Conservation (phyloP, 140 eudicot species). For the Cichorium intybus region DNA sequence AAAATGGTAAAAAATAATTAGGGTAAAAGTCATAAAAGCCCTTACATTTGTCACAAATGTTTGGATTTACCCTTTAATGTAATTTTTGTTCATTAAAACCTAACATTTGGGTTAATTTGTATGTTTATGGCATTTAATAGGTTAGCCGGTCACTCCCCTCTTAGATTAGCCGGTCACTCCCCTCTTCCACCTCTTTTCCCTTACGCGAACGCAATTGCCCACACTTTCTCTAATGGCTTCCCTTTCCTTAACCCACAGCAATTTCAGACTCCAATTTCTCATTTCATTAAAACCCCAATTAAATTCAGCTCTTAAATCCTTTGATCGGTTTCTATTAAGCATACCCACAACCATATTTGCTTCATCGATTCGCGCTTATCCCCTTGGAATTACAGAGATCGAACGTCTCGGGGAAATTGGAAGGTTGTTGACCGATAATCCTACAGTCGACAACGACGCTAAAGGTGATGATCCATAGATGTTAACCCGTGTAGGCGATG, state of each 20-base stretch:
- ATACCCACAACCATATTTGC: constrained; percentile 21
- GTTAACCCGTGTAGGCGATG: constrained; percentile 61
- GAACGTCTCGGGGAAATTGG: constrained; percentile 48
- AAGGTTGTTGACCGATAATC: constrained; percentile 46
- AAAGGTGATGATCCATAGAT: constrained; percentile 25
- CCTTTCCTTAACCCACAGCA: constrained; percentile 22
- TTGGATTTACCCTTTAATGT: no score
- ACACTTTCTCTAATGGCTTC: constrained; percentile 49
- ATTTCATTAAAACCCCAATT: constrained; percentile 45
- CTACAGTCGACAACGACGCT: constrained; percentile 27
- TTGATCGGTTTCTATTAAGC: background rate
- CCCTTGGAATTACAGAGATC: constrained; percentile 17
- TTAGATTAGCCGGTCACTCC: no score
- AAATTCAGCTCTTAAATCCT: constrained; percentile 27
- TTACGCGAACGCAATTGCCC: no score
- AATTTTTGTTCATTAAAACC: no score
- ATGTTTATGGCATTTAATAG: no score
- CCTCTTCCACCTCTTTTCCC: no score
- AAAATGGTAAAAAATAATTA: no score
- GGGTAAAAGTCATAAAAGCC: constrained; percentile 33
- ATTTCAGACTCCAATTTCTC: constrained; percentile 18
- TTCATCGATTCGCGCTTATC: constrained; percentile 38
- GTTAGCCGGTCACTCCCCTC: no score
- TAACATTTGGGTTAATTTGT: no score
- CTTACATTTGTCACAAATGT: no score